Conservation (phyloP, 495 filamentous ascomycete species). For the Cetradonia linearis region DNA sequence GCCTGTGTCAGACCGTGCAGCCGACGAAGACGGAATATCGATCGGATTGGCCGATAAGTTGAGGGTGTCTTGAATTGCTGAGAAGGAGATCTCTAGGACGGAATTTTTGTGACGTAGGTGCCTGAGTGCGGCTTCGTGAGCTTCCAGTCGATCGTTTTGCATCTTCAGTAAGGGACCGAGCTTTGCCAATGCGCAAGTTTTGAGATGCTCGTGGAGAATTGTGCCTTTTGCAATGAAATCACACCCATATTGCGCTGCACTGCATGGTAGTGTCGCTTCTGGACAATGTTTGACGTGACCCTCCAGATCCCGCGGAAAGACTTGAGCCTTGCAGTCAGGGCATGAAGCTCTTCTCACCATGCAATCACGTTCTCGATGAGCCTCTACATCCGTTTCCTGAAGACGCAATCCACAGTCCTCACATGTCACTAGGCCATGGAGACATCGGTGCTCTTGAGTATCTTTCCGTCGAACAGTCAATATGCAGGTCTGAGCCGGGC, state of each 20-base stretch:
- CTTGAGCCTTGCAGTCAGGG: conserved; percentile 40
- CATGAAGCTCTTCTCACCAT: conserved; percentile 34
- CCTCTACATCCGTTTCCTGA: conserved; percentile 50
- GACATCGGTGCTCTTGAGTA: conserved; percentile 44
- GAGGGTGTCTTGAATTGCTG: conserved; percentile 36
- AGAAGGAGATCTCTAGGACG: conserved; percentile 46
- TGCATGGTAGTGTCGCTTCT: conserved; percentile 43
- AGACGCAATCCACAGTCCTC: conserved; percentile 43
- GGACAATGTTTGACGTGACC: conserved; percentile 44
- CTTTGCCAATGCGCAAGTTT: conserved; percentile 46
- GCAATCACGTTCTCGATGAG: conserved; percentile 25
- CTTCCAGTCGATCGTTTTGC: conserved; percentile 46
- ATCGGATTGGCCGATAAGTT: conserved; percentile 25
- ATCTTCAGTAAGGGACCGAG: conserved; percentile 49
- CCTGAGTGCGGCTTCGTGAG: conserved; percentile 46
- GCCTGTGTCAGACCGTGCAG: conserved; percentile 6
- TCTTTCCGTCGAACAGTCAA: conserved; percentile 40
- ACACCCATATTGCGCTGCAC: conserved; percentile 49
- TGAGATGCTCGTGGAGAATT: conserved; percentile 42
- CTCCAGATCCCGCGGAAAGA: conserved; percentile 40
- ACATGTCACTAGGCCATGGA: conserved; percentile 47
- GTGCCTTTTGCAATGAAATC: conserved; percentile 39
- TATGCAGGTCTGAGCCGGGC: conserved; percentile 42
- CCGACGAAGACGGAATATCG: conserved; percentile 6
- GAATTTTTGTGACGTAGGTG: conserved; percentile 48